Evolutionary conservation across 441 rosid genomes (phyloP).

Genomic region (Gossypium davidsonii): DNA sequence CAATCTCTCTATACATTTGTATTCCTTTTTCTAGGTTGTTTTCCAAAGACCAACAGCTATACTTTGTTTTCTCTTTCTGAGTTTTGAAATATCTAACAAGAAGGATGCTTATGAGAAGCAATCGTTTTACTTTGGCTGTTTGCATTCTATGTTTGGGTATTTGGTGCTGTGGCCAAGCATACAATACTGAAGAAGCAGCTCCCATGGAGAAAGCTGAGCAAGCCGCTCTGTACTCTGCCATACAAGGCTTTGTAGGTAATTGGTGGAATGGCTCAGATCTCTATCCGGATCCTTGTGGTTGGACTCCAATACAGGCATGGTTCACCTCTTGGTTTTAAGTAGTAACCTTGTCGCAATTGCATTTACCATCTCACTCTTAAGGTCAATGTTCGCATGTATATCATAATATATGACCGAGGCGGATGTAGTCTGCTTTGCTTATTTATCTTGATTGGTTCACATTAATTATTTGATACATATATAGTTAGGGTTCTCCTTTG

Average conservation of each 20-base stretch:
- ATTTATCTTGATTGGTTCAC: not conserved
- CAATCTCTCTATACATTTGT: not conserved
- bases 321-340: not conserved
- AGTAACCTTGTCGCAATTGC: not conserved
- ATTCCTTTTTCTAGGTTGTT: not conserved
- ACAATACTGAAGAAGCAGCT: constrained; percentile 40
- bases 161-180: constrained; percentile 38
- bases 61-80: not conserved
- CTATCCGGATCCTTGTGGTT: constrained; percentile 95
- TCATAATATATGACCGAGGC: not conserved
- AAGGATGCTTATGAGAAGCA: constrained; percentile 19
- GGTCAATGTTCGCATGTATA: not conserved
- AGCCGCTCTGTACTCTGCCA: constrained; percentile 59
- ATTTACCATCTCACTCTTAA: constrained; percentile 21
- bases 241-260: constrained; percentile 80
- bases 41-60: constrained; percentile 6
- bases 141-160: constrained; percentile 32
- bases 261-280: constrained; percentile 91
- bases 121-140: constrained; percentile 25
- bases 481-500: not conserved
- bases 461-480: not conserved
- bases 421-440: too few relatives aligned
- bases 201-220: constrained; percentile 74
- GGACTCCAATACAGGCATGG: constrained; percentile 92
- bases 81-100: constrained; percentile 4